Evolutionary conservation across 305 asterid species (phyloP).

Genomic region (Coffea humblotiana): DNA sequence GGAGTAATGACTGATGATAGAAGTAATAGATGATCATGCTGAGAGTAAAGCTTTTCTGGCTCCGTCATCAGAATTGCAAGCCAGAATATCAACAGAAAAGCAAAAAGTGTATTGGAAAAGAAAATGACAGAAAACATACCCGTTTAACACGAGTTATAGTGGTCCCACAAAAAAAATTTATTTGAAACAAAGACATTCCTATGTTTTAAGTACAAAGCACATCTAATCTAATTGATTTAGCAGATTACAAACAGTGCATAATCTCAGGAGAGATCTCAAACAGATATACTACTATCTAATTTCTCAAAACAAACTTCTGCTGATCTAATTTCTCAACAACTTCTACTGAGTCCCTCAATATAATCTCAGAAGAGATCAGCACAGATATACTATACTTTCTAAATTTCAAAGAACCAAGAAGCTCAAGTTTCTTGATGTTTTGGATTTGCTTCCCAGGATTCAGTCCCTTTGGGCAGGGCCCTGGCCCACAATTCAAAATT

Average conservation of each 20-base stretch:
- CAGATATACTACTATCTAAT: background rate
- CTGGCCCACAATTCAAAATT: conserved; percentile 89
- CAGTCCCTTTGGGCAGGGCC: conserved; percentile 94
- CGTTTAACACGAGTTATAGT: background rate
- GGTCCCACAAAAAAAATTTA: background rate
- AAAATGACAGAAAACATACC: background rate
- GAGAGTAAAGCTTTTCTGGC: too few species aligned
- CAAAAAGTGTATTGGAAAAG: background rate
- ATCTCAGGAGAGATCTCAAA: conserved; percentile 1
- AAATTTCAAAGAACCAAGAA: conserved; percentile 31
- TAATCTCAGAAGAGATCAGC: conserved; percentile 19
- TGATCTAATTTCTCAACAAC: conserved; percentile 26
- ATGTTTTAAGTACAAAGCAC: background rate
- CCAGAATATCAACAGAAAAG: background rate
- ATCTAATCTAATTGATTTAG: conserved; percentile 13
- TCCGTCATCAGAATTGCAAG: background rate
- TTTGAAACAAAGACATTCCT: background rate
- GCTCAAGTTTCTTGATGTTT: conserved; percentile 89
- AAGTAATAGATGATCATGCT: background rate
- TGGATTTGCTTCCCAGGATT: conserved; percentile 92
- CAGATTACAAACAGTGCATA: conserved; percentile 27
- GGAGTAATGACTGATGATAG: too few species aligned
- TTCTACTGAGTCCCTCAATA: conserved; percentile 27
- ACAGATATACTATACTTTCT: conserved; percentile 4
- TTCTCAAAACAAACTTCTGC: conserved; percentile 22